A percentile compares a stretch with the other conserved stretches of the same genome.
Conservation (phyloP, 768 basidiomycete genomes). For the Tulasnella sp. region DNA sequence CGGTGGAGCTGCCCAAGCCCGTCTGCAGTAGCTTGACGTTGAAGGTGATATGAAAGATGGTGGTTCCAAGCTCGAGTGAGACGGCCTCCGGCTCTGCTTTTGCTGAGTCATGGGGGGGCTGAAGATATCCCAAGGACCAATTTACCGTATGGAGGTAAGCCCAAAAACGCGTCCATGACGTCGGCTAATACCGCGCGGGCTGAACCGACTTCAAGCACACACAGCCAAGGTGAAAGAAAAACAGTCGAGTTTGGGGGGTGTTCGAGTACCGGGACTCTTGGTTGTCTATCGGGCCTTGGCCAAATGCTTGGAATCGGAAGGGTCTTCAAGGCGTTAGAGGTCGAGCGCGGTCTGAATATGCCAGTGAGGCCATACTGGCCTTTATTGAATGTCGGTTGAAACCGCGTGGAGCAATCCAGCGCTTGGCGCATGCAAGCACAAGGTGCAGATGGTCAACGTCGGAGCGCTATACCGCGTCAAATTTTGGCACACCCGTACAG, state of each 20-base stretch:
- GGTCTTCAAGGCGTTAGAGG: background rate
- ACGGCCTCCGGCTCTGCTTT: background rate
- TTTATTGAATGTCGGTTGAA: background rate
- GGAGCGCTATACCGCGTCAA: background rate
- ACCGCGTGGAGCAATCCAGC: background rate
- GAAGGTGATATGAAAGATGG: background rate
- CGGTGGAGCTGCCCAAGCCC: background rate
- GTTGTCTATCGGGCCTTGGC: background rate
- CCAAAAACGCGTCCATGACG: background rate
- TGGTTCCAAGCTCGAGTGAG: background rate
- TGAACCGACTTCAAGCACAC: background rate
- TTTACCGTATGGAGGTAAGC: slow-evolving; percentile 3
- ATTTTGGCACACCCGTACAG: background rate
- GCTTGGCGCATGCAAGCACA: background rate
- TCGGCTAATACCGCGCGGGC: background rate
- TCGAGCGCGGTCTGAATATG: background rate
- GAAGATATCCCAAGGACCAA: background rate
- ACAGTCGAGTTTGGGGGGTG: background rate
- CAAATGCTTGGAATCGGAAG: slow-evolving; percentile 5
- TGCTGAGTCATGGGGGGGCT: background rate
- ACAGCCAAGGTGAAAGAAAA: background rate
- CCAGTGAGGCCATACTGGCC: background rate
- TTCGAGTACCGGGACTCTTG: background rate
- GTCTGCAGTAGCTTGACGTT: background rate
- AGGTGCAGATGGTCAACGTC: background rate